Evolutionary conservation across 495 filamentous ascomycete species (phyloP), one percentile per base, ranked within the genome.

Genomic region (Lentithecium fluviatile): DNA sequence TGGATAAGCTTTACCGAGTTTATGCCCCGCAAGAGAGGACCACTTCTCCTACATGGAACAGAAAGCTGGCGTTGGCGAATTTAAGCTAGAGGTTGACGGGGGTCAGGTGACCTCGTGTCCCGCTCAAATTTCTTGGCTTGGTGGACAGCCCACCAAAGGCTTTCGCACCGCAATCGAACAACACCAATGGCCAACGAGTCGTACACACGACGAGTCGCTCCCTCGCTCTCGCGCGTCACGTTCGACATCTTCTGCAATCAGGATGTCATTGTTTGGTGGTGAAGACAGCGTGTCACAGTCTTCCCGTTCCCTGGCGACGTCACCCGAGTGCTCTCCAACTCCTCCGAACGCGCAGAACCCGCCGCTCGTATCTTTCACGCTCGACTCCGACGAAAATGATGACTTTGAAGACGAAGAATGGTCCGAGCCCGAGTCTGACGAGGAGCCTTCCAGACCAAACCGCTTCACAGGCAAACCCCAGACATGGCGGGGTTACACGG

Each of bases 401-500:
- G 15, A 2, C 4, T 34, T 11, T 37, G 49, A 32, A 32, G 55
- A 51, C 29, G 36, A 52, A 19, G 19, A 37, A 6, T 3, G 13
- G 2, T 19, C 38, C 7, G 12, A 29, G 10, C 6, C 52, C 4
- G 46, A 50, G 4, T 45, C 49, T 21, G 37, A 52, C 19, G 47
- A 58, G 4, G 29, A 17, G 11, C 20, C 20, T 25, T 17, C 36
- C 7, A 80, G 83, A 13, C 77, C 77, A 20, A 85, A 85, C 62
- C 74, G 77, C 52, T 85, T 75, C 47, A 40, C 56, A 6, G 89
- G 89, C 6, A 60, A 75, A 0, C 59, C 77, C 17, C 76, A 77
- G 26, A 85, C 84, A 32, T 95, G 88, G 86, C 69, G 72, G 38
- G 67, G 66, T 1, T 72, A 81, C 52, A 92, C 85, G 11, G 73